phyloP scores from a whole-genome alignment of 1,284 basidiomycete genomes.

The Lentinus polychrous region DNA sequence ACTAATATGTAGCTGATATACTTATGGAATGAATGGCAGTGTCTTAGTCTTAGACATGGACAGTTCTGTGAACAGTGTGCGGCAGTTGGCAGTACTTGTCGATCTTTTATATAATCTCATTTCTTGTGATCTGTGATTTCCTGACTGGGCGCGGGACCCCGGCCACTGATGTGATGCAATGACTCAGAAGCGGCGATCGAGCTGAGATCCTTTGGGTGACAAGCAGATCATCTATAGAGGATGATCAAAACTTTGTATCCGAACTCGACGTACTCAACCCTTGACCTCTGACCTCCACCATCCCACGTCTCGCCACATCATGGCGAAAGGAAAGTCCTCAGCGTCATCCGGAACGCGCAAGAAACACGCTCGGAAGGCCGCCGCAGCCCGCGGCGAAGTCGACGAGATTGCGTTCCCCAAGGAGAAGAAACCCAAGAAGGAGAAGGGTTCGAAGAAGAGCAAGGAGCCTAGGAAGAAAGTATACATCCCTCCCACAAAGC shows the following conservation, averaged over 20 bases:
- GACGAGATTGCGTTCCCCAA: conserved; percentile 30
- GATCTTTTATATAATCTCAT: too few relatives aligned
- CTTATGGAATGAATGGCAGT: too few relatives aligned
- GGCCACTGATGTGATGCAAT: not conserved
- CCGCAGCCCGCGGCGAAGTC: conserved; percentile 19
- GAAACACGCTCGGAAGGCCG: conserved; percentile 70
- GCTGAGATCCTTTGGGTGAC: too few relatives aligned
- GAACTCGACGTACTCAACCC: not conserved
- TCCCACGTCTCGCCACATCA: conserved; percentile 13
- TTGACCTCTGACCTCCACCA: not conserved
- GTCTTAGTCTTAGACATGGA: too few relatives aligned
- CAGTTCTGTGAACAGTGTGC: too few relatives aligned
- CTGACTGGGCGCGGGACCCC: not conserved
- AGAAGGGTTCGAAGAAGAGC: conserved; percentile 52
- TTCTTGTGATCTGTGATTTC: too few relatives aligned
- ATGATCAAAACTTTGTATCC: not conserved
- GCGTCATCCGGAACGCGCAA: conserved; percentile 78
- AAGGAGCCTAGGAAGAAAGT: conserved; percentile 65
- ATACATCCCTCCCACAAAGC: conserved; percentile 84
- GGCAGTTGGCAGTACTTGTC: too few relatives aligned
- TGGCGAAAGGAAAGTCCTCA: conserved; percentile 63
- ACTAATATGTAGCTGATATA: too few relatives aligned
- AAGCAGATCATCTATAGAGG: too few relatives aligned
- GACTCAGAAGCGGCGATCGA: too few relatives aligned
- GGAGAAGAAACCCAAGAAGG: conserved; percentile 40